A percentile compares a stretch with the other conserved stretches of the same genome.
phyloP scores from a whole-genome alignment of 495 filamentous ascomycete genomes.

The Penicillium egyptiacum region DNA sequence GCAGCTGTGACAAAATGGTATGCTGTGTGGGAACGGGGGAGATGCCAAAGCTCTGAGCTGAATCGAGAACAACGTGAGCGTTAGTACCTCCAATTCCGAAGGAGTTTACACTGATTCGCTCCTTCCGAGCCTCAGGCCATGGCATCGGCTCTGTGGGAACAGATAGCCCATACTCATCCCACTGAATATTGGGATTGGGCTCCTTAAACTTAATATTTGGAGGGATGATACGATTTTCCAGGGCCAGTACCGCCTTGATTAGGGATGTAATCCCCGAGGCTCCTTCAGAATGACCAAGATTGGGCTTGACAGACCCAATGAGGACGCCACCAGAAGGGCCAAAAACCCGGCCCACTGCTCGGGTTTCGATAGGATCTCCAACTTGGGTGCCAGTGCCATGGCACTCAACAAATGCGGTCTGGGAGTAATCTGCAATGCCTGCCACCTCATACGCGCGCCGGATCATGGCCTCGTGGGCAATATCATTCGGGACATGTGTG shows the following conservation, averaged over 20 bases:
- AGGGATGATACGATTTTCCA: slow-evolving; percentile 50
- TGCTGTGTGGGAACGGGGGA: not conserved
- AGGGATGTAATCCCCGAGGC: slow-evolving; percentile 56
- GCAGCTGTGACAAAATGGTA: not conserved
- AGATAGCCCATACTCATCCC: slow-evolving; percentile 6
- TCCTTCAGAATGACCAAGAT: slow-evolving; percentile 54
- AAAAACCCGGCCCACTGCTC: slow-evolving; percentile 48
- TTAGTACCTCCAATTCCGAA: slow-evolving; percentile 39
- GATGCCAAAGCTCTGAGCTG: slow-evolving; percentile 2
- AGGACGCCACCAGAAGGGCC: slow-evolving; percentile 19
- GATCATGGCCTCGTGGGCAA: slow-evolving; percentile 35
- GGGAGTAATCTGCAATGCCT: slow-evolving; percentile 25
- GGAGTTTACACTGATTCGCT: slow-evolving; percentile 33
- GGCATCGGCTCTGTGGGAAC: slow-evolving; percentile 27
- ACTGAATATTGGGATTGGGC: slow-evolving; percentile 26
- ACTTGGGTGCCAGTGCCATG: slow-evolving; percentile 35
- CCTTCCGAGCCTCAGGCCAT: slow-evolving; percentile 24
- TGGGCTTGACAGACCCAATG: slow-evolving; percentile 48
- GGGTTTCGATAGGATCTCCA: slow-evolving; percentile 46
- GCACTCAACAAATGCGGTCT: slow-evolving; percentile 32
- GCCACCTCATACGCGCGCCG: slow-evolving; percentile 35
- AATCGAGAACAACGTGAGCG: slow-evolving; percentile 32
- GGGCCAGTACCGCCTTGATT: slow-evolving; percentile 55
- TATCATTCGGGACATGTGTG: slow-evolving; percentile 22
- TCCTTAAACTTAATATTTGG: slow-evolving; percentile 46